Evolutionary conservation across 164 flowering plant genomes (phyloP).

Genomic region (Berberis thunbergii): DNA sequence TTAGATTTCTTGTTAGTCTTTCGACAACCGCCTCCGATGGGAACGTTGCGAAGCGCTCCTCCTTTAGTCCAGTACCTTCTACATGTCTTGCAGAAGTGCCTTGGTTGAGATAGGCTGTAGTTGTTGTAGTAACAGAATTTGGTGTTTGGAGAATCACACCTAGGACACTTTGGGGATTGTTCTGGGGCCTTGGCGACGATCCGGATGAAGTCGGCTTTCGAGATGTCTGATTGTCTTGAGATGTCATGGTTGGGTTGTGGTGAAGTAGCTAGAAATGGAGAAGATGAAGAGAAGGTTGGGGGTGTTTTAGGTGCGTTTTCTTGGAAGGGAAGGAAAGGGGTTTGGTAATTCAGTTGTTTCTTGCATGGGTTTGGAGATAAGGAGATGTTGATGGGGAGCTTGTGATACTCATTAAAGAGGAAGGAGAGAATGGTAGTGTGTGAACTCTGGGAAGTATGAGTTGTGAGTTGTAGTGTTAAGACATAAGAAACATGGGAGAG

Average conservation of each 20-base stretch:
- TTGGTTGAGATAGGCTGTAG: constrained; percentile 71
- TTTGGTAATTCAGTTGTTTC: constrained; percentile 36
- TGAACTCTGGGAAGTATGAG: background rate
- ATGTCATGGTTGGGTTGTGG: constrained; percentile 18
- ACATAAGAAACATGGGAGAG: constrained; percentile 1
- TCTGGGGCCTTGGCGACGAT: constrained; percentile 31
- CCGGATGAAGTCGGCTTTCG: no score
- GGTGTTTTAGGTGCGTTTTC: constrained; percentile 14
- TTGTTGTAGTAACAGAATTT: constrained; percentile 90
- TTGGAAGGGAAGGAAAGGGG: constrained; percentile 34
- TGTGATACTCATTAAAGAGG: constrained; percentile 23
- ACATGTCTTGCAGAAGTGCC: constrained; percentile 83
- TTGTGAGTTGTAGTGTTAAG: background rate
- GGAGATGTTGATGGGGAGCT: constrained; percentile 18
- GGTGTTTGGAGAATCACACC: constrained; percentile 77
- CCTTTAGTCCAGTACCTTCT: constrained; percentile 82
- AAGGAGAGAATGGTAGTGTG: constrained; percentile 1
- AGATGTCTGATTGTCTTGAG: constrained; percentile 16
- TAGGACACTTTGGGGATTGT: constrained; percentile 48
- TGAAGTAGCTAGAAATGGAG: background rate
- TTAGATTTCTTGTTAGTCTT: constrained; percentile 50
- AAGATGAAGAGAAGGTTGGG: constrained; percentile 1
- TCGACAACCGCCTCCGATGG: constrained; percentile 78
- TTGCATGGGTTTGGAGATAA: constrained; percentile 31
- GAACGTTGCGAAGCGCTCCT: constrained; percentile 72